Base-by-base conservation (phyloP, 1,284 basidiomycete genomes). In the Spongiforma sp. region DNA sequence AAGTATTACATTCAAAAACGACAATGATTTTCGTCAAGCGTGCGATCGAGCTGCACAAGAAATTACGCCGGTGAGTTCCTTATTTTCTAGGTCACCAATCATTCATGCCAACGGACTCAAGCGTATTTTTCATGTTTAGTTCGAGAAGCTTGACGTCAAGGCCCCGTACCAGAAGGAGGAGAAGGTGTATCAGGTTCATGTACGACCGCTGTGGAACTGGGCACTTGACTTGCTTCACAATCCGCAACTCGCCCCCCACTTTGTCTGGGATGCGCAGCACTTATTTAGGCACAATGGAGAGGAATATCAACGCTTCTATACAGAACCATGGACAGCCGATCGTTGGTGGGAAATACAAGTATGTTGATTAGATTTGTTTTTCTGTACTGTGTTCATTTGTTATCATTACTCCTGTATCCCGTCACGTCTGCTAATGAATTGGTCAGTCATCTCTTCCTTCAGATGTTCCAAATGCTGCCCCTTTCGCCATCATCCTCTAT, bases 251-350 rank as follows among this genome's bases (percentile, higher is more conserved):
- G 63, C 65, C 2, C 71, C 69, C 0, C 67, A 72, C 48, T 72
- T 77, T 26, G 57, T 57, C 4, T 78, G 74, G 72, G 74, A 77
- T 67, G 71, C 58, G 6, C 61, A 68, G 14, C 54, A 50, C 21
- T 36, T 73, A 3, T 75, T 60, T 60, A 74, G 71, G 37, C 70
- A 59, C 30, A 62, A 75, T 61, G 69, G 67, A 14, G 14, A 26
- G 26, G 28, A 10, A 17, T 52, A 30, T 30, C 12, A 52, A 19
- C 28, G 19, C n/a, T 52, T 52, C 24, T 52, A 52, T 52, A 26
- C 26, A 10, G 19, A 52, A 52, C 48, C 48, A 30, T 52, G 48
- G 48, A 52, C 48, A 6, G 48, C 26, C 7, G 48, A 52, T 30
- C 26, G 12, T 17, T 52, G 48, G 48, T 52, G 48, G 48, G 48